These are phyloP conservation scores for Scheffersomyces lignicola DNA, from an alignment of 1,139 yeast species.

Conservation along the genomic window DNA sequence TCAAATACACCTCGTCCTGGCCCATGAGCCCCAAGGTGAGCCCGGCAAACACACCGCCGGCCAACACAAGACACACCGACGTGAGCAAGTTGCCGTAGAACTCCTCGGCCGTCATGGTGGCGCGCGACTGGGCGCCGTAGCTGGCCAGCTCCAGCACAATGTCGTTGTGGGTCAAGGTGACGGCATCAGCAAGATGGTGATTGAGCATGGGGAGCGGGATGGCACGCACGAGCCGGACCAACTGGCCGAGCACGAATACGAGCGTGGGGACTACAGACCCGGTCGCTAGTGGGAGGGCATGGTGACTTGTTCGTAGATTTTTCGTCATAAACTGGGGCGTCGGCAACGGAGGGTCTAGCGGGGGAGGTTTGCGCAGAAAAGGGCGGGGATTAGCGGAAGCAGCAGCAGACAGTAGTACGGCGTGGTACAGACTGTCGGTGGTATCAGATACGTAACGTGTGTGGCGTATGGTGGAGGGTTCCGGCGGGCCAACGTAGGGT, in stretches of 20 bases:
- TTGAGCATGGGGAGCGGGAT: conserved; percentile 23
- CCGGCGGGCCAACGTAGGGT: no score
- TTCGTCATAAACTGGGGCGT: conserved; percentile 22
- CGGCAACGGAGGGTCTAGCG: no score
- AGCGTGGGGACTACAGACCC: conserved; percentile 20
- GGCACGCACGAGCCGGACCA: conserved; percentile 27
- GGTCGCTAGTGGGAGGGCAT: conserved; percentile 21
- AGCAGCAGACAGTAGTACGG: no score
- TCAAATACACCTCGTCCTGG: conserved; percentile 89
- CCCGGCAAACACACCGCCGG: conserved; percentile 97
- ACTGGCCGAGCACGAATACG: conserved; percentile 18
- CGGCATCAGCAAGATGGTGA: conserved; percentile 5
- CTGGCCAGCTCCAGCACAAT: conserved; percentile 8
- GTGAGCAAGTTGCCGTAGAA: conserved; percentile 58
- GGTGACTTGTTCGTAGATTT: conserved; percentile 23
- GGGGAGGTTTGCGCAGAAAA: no score
- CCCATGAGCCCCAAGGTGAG: conserved; percentile 95
- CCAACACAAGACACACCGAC: conserved; percentile 68
- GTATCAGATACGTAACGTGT: no score
- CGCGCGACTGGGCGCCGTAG: conserved; percentile 13
- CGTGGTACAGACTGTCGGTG: no score
- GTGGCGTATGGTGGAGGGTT: no score
- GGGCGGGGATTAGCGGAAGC: no score
- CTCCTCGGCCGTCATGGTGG: conserved; percentile 35
- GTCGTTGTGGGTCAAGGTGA: conserved; percentile 6